These are phyloP conservation scores for Penstemon barbatus DNA, from an alignment of 257 asterid genomes.

Conservation along the genomic window DNA sequence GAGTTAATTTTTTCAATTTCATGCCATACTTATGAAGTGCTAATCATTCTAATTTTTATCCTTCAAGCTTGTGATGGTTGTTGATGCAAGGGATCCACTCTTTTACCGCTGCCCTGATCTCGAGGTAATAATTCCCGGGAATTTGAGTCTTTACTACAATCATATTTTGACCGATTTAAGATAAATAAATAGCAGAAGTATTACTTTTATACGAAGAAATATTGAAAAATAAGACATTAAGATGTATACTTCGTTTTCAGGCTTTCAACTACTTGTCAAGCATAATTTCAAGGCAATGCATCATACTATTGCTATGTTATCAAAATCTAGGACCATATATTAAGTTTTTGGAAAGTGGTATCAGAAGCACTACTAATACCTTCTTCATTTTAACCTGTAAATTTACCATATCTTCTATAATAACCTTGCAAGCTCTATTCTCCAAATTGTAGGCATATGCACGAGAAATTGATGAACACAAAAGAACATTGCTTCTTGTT, in stretches of 20 bases:
- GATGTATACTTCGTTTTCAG: no score
- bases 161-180: neutral
- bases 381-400: neutral
- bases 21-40: constrained; percentile 8
- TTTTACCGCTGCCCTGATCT: constrained; percentile 98
- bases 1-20: neutral
- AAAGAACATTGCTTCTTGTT: constrained; percentile 83
- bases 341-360: neutral
- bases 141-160: constrained; percentile 4
- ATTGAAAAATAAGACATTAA: no score
- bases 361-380: neutral
- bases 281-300: constrained; percentile 1
- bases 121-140: constrained; percentile 57
- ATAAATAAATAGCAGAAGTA: neutral
- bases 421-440: constrained; percentile 8
- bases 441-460: constrained; percentile 74
- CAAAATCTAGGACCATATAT: neutral
- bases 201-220: neutral
- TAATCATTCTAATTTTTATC: constrained; percentile 33
- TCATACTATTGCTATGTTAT: neutral
- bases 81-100: constrained; percentile 96
- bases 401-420: neutral
- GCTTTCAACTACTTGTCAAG: no score
- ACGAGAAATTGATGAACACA: constrained; percentile 85
- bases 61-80: constrained; percentile 89